A percentile compares a stretch with the other conserved stretches of the same genome.
phyloP scores from a whole-genome alignment of 129 eudicot genomes.

The Heracleum sosnowskyi region DNA sequence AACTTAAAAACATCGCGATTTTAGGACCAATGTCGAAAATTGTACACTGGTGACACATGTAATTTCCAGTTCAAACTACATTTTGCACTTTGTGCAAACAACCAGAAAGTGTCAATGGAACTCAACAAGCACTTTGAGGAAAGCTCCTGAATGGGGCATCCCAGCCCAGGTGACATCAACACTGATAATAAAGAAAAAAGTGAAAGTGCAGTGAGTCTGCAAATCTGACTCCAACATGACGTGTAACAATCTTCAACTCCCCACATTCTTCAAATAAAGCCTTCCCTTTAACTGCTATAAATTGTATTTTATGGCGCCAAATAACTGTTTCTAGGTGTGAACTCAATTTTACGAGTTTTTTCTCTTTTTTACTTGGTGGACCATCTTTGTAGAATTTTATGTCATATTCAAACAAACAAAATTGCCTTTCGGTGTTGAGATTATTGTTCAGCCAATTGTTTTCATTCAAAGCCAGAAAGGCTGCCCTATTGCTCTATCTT shows the following conservation, averaged over 20 bases:
- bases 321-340: background rate
- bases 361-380: conserved; percentile 6
- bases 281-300: conserved; percentile 3
- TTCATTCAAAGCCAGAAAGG: conserved; percentile 5
- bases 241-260: conserved; percentile 2
- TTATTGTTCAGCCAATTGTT: conserved; percentile 21
- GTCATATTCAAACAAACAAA: conserved; percentile 29
- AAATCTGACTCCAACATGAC: conserved; percentile 4
- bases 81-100: background rate
- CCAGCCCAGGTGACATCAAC: conserved; percentile 8
- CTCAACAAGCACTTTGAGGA: conserved; percentile 9
- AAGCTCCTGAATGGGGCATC: background rate
- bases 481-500: background rate
- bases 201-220: conserved; percentile 7
- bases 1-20: too few species aligned
- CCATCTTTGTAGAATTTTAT: conserved; percentile 9
- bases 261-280: conserved; percentile 1
- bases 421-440: conserved; percentile 63
- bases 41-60: background rate
- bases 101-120: background rate
- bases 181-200: background rate
- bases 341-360: background rate
- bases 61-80: background rate
- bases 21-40: background rate
- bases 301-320: background rate